A percentile compares a stretch with the other conserved stretches of the same genome.
phyloP scores from a whole-genome alignment of 495 filamentous ascomycete genomes.

The Patellaria atrata region DNA sequence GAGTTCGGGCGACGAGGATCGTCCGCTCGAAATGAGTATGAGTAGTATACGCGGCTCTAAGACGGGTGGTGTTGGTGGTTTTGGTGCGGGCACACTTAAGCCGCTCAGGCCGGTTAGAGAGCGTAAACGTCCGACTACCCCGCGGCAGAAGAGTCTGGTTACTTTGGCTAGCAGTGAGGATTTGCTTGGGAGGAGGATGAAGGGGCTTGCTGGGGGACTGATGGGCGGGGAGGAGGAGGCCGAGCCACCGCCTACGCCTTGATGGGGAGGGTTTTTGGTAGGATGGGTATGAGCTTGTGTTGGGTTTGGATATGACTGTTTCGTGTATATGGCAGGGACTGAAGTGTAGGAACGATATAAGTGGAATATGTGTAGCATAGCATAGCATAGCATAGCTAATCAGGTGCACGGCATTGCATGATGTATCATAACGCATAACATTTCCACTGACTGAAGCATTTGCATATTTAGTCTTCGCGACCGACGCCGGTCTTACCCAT shows the following conservation, averaged over 20 bases:
- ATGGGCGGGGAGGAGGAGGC: constrained; percentile 46
- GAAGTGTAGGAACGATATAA: too few relatives aligned
- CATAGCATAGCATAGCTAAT: too few relatives aligned
- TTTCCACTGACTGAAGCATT: too few relatives aligned
- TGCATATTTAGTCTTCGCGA: too few relatives aligned
- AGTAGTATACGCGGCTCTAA: constrained; percentile 3
- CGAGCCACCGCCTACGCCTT: constrained; percentile 6
- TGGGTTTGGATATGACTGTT: too few relatives aligned
- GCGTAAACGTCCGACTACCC: constrained; percentile 7
- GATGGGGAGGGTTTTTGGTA: not conserved
- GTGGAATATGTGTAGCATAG: too few relatives aligned
- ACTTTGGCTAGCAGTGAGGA: constrained; percentile 75
- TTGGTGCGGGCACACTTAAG: constrained; percentile 6
- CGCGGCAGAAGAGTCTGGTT: constrained; percentile 47
- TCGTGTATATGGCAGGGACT: too few relatives aligned
- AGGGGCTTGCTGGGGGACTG: constrained; percentile 62
- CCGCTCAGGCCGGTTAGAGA: constrained; percentile 17
- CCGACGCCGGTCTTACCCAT: too few relatives aligned
- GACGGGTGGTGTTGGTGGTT: not conserved
- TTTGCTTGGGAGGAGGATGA: constrained; percentile 71
- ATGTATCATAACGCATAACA: too few relatives aligned
- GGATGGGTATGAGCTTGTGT: too few relatives aligned
- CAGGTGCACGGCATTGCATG: too few relatives aligned
- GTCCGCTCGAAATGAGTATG: constrained; percentile 66
- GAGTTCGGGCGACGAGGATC: constrained; percentile 66